Base-by-base conservation (phyloP, 768 basidiomycete genomes). In the Rhizopogon vinicolor region DNA sequence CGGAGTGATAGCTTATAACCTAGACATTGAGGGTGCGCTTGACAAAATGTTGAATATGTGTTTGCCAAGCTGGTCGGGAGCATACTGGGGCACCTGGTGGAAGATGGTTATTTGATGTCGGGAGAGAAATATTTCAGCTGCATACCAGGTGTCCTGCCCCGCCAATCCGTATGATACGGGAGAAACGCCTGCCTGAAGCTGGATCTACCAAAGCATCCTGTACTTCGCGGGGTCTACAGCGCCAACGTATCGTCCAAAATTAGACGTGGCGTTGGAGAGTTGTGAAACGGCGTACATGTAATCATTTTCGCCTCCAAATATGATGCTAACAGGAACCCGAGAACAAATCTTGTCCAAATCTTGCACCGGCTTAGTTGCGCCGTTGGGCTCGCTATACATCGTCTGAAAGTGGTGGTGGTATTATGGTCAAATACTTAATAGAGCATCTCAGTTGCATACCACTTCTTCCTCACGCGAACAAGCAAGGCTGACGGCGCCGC, bases 381-480 rank as follows among this genome's bases (percentile, higher is more conserved):
- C 86, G 5, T 80, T 77, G 25, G 68, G 65, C 54, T 87, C 86
- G 41, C 73, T 66, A 60, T 87, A 87, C 85, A 87, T 87, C 1
- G 77, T 78, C 85, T 86, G 48, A 42, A 55, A 33, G n/a, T n/a
- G n/a, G 43, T n/a, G 16, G 22, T 39, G 43, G 54, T 44, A 7
- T 14, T 37, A 29, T 8, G 18, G 29, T n/a, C 28, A 6, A 51
- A 35, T 16, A 42, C n/a, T 18, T 12, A n/a, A 25, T 9, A 25
- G 57, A 33, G 42, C 22, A 44, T 53, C 19, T n/a, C n/a, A n/a
- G n/a, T 37, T 7, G 70, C 80, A 55, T 59, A 86, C 85, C 48
- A 74, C 76, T 71, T 89, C 86, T 63, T 88, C 83, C 42, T 84
- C 75, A 19, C 79, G 77, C 1, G 77, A 79, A 59, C 86, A 88